Conservation (phyloP, 164 flowering plant genomes). For the Taxillus chinensis region DNA sequence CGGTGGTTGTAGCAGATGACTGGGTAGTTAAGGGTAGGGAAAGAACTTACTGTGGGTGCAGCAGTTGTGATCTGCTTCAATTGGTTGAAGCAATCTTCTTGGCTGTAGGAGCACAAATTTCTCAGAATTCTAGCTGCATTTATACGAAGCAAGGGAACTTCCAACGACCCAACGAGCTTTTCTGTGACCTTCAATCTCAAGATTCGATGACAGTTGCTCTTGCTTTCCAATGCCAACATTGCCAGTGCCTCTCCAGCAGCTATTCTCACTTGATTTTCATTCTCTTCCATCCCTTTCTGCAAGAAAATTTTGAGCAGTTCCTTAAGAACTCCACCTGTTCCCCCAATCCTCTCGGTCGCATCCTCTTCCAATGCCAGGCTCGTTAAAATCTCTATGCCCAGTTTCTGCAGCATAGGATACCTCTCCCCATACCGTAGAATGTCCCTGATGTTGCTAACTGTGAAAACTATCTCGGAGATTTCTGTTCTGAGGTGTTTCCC, state of each 20-base stretch:
- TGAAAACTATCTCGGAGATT: slow-evolving; percentile 76
- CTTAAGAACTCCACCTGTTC: slow-evolving; percentile 77
- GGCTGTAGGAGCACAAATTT: slow-evolving; percentile 55
- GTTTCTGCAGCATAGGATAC: slow-evolving; percentile 46
- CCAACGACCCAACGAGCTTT: slow-evolving; percentile 45
- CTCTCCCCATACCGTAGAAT: slow-evolving; percentile 61
- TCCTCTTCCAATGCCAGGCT: slow-evolving; percentile 66
- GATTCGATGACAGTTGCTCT: slow-evolving; percentile 45
- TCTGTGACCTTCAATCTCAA: slow-evolving; percentile 36
- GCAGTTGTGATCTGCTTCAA: slow-evolving; percentile 41
- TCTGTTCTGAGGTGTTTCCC: slow-evolving; percentile 67
- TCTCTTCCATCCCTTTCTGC: slow-evolving; percentile 21
- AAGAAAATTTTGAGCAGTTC: slow-evolving; percentile 57
- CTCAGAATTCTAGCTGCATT: slow-evolving; percentile 74
- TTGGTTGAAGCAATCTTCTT: slow-evolving; percentile 35
- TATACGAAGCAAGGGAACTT: slow-evolving; percentile 35
- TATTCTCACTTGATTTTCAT: slow-evolving; percentile 34
- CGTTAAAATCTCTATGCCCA: slow-evolving; percentile 67
- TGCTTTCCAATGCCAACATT: slow-evolving; percentile 75
- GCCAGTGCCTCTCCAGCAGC: slow-evolving; percentile 87
- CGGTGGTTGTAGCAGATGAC: background rate
- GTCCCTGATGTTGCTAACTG: slow-evolving; percentile 82
- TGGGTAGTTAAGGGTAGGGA: too few relatives aligned
- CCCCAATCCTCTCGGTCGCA: slow-evolving; percentile 80
- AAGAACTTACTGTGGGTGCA: slow-evolving; percentile 59